A percentile compares a stretch with the other conserved stretches of the same genome.
phyloP scores from a whole-genome alignment of 2,329 filamentous ascomycete species.

The Exophiala oligosperma region DNA sequence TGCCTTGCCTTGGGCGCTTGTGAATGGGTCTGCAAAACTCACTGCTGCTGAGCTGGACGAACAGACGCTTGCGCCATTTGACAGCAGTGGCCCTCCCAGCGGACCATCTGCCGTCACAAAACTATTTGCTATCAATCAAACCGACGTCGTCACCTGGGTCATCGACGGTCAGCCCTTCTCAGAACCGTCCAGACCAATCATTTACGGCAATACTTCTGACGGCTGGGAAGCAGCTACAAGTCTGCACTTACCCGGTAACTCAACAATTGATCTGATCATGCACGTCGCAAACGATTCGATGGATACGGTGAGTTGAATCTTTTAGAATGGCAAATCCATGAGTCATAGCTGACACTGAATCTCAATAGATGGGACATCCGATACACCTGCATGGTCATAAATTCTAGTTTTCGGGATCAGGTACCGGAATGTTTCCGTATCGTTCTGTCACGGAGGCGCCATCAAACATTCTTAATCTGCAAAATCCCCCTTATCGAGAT shows the following conservation, averaged over 20 bases:
- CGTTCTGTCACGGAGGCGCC: slow-evolving; percentile 14
- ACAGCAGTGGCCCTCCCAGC: slow-evolving; percentile 2
- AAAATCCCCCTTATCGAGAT: slow-evolving; percentile 41
- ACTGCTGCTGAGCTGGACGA: slow-evolving; percentile 11
- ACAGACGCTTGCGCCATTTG: slow-evolving; percentile 15
- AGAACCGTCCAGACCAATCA: slow-evolving; percentile 16
- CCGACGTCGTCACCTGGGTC: slow-evolving; percentile 21
- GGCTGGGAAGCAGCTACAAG: slow-evolving; percentile 21
- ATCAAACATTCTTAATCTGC: slow-evolving; percentile 16
- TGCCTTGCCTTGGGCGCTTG: slow-evolving; percentile 16
- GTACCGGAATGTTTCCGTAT: slow-evolving; percentile 15
- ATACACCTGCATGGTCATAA: slow-evolving; percentile 35
- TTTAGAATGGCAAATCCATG: background rate
- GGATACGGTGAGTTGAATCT: slow-evolving; percentile 14
- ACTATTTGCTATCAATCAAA: slow-evolving; percentile 16
- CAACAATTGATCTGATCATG: slow-evolving; percentile 23
- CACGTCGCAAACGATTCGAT: slow-evolving; percentile 17
- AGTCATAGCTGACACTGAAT: background rate
- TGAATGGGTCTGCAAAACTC: slow-evolving; percentile 15
- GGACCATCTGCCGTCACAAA: slow-evolving; percentile 11
- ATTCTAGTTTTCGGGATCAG: slow-evolving; percentile 28
- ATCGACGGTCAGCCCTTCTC: slow-evolving; percentile 14
- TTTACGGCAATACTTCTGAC: slow-evolving; percentile 18
- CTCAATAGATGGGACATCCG: slow-evolving; percentile 29
- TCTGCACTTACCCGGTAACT: slow-evolving; percentile 17